Percentiles rank a stretch among this genome's conserved stretches.
phyloP scores from a whole-genome alignment of 352 stramenopile genomes.

The Phytopythium aichiense region DNA sequence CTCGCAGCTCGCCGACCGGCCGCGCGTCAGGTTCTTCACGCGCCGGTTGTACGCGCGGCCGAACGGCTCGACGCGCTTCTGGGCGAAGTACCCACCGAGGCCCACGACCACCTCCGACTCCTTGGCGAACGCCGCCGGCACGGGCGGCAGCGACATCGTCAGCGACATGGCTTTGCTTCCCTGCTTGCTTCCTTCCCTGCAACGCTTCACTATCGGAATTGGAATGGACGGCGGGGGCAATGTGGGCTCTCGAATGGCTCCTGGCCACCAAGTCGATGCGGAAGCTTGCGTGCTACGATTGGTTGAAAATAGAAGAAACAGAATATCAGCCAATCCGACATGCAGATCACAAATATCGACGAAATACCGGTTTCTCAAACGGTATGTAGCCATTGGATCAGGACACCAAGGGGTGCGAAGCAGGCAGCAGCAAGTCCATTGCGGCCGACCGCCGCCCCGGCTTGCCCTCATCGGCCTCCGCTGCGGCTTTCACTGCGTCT shows the following conservation, averaged over 20 bases:
- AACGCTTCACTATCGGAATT: neutral
- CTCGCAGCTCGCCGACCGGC: constrained; percentile 74
- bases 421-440: neutral
- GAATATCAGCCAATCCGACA: neutral
- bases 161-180: constrained; percentile 30
- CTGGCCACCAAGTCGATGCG: neutral
- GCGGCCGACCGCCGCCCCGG: neutral
- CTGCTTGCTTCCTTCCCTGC: neutral
- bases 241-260: no score
- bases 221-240: neutral
- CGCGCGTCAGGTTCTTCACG: constrained; percentile 69
- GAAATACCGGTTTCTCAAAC: neutral
- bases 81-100: constrained; percentile 68
- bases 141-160: constrained; percentile 56
- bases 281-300: neutral
- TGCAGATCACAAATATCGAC: neutral
- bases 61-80: constrained; percentile 72
- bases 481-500: neutral
- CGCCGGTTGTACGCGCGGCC: constrained; percentile 70
- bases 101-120: constrained; percentile 50
- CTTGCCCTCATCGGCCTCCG: neutral
- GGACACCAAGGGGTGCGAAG: neutral
- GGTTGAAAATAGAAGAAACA: neutral
- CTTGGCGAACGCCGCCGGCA: constrained; percentile 40
- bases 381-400: neutral